Conservation (phyloP, 1,139 yeast species). For the Tardiomyces digboiensis region DNA sequence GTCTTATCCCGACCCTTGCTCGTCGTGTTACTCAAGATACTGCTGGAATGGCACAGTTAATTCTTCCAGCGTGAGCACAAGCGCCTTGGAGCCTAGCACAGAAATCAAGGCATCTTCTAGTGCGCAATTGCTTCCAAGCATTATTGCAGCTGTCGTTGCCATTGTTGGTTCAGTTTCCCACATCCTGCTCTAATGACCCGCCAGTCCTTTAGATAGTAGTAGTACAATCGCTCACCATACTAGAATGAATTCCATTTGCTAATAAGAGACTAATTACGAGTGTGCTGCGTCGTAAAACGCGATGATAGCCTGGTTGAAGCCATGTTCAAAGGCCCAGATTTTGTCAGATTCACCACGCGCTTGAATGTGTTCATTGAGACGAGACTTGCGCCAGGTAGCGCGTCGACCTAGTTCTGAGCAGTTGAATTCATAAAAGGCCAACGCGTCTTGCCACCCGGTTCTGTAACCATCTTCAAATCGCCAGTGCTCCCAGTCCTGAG, state of each 20-base stretch:
- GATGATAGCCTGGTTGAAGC: slow-evolving; percentile 54
- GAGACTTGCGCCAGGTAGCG: slow-evolving; percentile 52
- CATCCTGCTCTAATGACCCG: neutral
- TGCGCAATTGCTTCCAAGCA: neutral
- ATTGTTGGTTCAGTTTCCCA: neutral
- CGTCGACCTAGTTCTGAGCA: slow-evolving; percentile 68
- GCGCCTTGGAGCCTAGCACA: neutral
- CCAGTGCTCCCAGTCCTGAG: slow-evolving; percentile 67
- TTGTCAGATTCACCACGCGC: slow-evolving; percentile 45
- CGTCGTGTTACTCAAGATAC: slow-evolving; percentile 57
- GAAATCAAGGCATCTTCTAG: neutral
- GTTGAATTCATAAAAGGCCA: slow-evolving; percentile 54
- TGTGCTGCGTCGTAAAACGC: slow-evolving; percentile 10
- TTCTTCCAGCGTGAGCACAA: neutral
- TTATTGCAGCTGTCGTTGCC: neutral
- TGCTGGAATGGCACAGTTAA: slow-evolving; percentile 62
- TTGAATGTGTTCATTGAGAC: slow-evolving; percentile 48
- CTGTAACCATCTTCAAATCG: slow-evolving; percentile 69
- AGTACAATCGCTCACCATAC: too few species aligned
- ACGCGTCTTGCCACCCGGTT: slow-evolving; percentile 65
- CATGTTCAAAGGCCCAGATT: slow-evolving; percentile 87
- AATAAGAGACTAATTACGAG: neutral
- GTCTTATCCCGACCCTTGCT: slow-evolving; percentile 62
- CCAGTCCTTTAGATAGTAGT: too few species aligned
- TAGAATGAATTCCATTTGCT: neutral